Evolutionary conservation across 768 basidiomycete species (phyloP), one percentile per base, ranked within the genome.

Genomic region (Dictyophora rubrovolvata): DNA sequence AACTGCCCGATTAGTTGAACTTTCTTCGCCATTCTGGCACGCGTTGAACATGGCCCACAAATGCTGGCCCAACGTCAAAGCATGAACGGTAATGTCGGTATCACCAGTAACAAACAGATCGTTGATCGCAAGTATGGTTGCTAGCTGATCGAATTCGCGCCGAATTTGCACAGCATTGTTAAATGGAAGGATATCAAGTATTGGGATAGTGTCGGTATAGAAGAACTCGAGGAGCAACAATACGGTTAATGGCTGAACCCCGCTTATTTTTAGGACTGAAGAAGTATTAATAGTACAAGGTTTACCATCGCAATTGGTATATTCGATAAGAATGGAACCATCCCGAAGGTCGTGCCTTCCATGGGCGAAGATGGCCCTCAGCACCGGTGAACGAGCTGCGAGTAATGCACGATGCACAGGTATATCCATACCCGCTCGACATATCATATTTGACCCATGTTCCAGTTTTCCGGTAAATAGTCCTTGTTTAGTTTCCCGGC

Each of bases 201-300:
- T 84, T 11, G 90, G 74, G 1, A 94, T 70, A 46, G 84, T 79
- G 68, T 99, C 95, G 1, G 88, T 79, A 70, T 97, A 97, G n/a
- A 97, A 70, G 66, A 93, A 97, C 21, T 84, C 78, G 18, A 96
- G 69, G 18, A 97, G 73, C 20, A 95, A 77, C 16, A 96, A 78
- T 16, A 86, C 70, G 0, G 90, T 73, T 7, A 94, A 71, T 0
- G 86, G 77, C 49, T 83, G 79, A 61, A 81, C 82, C 1, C 82
- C 82, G 0, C 73, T 66, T 48, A 95, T 65, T 17, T 68, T 67
- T 1, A 87, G 67, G 12, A 70, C 68, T 50, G 67, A 64, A 35
- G 47, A 54, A 37, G 42, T 36, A 11, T 33, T 47, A 28, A 28
- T 7, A 28, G 28, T 7, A 42, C 42, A 2, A 4, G 42, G 10